These are phyloP conservation scores for Pugionium cornutum DNA, from an alignment of 345 rosid species.

Conservation along the genomic window DNA sequence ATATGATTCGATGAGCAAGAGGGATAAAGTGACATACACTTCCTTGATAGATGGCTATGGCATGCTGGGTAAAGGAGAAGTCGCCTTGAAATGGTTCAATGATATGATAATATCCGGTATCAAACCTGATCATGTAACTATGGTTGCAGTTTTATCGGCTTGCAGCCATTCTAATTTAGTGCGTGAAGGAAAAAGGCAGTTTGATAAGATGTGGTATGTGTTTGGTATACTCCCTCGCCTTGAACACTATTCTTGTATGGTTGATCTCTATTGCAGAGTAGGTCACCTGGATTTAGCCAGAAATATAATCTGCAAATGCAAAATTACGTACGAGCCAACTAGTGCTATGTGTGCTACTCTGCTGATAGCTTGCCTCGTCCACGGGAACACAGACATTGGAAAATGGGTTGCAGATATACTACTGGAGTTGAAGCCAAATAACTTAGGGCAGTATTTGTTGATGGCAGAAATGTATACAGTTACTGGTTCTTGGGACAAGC, in stretches of 20 bases:
- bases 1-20: slow-evolving; percentile 55
- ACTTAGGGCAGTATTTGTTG: slow-evolving; percentile 59
- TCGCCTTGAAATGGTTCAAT: slow-evolving; percentile 50
- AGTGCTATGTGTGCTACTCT: slow-evolving; percentile 77
- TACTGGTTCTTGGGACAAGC: slow-evolving; percentile 59
- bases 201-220: slow-evolving; percentile 47
- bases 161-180: slow-evolving; percentile 79
- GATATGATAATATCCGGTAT: slow-evolving; percentile 55
- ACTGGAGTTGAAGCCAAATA: slow-evolving; percentile 53
- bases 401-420: slow-evolving; percentile 82
- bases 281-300: slow-evolving; percentile 61
- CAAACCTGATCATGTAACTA: slow-evolving; percentile 70
- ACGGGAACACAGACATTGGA: slow-evolving; percentile 58
- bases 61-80: slow-evolving; percentile 55
- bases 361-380: slow-evolving; percentile 60
- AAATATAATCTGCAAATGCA: slow-evolving; percentile 38
- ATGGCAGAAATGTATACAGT: slow-evolving; percentile 64
- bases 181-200: slow-evolving; percentile 52
- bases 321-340: slow-evolving; percentile 56
- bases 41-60: slow-evolving; percentile 76
- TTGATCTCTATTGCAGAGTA: slow-evolving; percentile 71
- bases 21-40: slow-evolving; percentile 78
- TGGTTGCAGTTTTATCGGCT: slow-evolving; percentile 83
- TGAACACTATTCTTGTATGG: slow-evolving; percentile 79
- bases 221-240: slow-evolving; percentile 54